Percentiles rank a stretch among this genome's conserved stretches.
Conservation (phyloP, 495 filamentous ascomycete genomes). For the Trichoderma virens region DNA sequence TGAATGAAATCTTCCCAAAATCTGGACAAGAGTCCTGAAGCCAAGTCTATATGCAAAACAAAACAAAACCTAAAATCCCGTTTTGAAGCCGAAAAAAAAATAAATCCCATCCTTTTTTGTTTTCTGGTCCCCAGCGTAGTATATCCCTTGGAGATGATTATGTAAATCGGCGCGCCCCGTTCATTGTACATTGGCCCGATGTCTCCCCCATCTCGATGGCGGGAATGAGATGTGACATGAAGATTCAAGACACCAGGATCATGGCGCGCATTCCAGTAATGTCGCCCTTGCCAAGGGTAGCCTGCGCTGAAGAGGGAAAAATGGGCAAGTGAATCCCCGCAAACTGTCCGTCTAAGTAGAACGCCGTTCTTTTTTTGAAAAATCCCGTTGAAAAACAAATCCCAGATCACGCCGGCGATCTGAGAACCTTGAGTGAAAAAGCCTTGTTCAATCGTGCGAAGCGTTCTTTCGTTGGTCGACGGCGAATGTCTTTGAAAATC, state of each 20-base stretch:
- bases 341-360: conserved; percentile 10
- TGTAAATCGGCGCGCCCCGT: too few relatives aligned
- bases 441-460: conserved; percentile 19
- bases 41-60: conserved; percentile 6
- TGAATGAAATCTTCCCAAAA: background rate
- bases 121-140: background rate
- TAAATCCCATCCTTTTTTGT: background rate
- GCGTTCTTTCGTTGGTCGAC: conserved; percentile 14
- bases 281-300: conserved; percentile 6
- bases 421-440: conserved; percentile 20
- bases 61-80: background rate
- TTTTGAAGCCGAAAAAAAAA: background rate
- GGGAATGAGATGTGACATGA: background rate
- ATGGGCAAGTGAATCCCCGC: conserved; percentile 16
- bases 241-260: background rate
- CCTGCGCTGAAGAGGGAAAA: background rate
- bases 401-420: conserved; percentile 17
- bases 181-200: too few relatives aligned
- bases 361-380: conserved; percentile 16
- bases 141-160: background rate
- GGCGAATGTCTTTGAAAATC: conserved; percentile 9
- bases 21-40: background rate
- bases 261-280: background rate
- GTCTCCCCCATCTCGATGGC: background rate
- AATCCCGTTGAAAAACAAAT: conserved; percentile 18